Percentiles rank a stretch among this genome's conserved stretches.
These are phyloP conservation scores for Xylaria acuta DNA, from an alignment of 495 filamentous ascomycete species.

Conservation along the genomic window DNA sequence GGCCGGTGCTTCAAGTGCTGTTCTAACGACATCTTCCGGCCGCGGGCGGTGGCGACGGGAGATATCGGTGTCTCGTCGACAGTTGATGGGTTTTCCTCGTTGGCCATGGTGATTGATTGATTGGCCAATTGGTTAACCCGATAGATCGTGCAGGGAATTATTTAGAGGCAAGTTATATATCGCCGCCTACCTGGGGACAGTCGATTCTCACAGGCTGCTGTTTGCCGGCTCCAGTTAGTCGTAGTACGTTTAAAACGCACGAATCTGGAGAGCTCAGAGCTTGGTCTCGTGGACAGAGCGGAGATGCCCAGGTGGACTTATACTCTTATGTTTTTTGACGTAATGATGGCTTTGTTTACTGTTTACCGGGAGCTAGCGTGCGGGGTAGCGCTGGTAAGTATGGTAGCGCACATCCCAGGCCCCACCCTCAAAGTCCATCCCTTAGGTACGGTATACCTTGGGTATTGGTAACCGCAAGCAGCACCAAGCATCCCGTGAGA, in stretches of 20 bases:
- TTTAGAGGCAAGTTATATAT: not conserved
- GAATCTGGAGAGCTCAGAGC: not conserved
- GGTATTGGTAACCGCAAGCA: no score
- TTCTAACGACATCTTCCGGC: conserved; percentile 87
- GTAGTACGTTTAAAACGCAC: not conserved
- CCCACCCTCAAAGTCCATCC: no score
- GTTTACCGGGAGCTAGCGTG: conserved; percentile 8
- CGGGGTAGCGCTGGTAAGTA: conserved; percentile 16
- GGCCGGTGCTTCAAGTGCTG: conserved; percentile 82
- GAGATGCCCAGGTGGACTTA: conserved; percentile 11
- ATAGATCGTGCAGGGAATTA: not conserved
- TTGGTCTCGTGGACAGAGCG: conserved; percentile 10
- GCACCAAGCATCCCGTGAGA: no score
- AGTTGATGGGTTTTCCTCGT: conserved; percentile 38
- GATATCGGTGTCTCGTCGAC: conserved; percentile 70
- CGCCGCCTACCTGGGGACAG: not conserved
- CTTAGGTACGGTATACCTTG: no score
- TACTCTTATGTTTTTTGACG: conserved; percentile 19
- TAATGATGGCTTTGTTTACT: conserved; percentile 23
- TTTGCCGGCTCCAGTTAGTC: not conserved
- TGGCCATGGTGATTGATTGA: conserved; percentile 45
- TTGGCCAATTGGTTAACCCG: not conserved
- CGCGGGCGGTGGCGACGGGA: conserved; percentile 57
- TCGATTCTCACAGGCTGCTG: not conserved
- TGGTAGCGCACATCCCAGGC: not conserved